Evolutionary conservation across 2,329 filamentous ascomycete genomes (phyloP), one percentile per base, ranked within the genome.

Genomic region (Diaporthe citrichinensis): DNA sequence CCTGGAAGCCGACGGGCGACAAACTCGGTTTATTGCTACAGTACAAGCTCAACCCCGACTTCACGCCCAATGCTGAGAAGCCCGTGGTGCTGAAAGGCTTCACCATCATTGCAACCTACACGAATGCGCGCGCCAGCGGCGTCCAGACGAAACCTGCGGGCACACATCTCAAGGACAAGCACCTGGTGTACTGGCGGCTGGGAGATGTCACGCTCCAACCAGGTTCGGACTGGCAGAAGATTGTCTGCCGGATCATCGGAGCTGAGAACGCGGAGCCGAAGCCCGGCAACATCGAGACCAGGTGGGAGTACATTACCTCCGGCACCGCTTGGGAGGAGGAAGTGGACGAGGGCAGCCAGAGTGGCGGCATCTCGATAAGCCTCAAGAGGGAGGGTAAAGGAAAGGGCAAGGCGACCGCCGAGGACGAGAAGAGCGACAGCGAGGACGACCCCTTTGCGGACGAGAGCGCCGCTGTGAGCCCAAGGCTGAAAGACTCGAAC

Each of bases 21-120:
- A 96, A 98, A 84, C 91, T 96, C n/a, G 96, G 94, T 55, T 91
- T 97, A 55, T 91, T 98, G 72, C 87, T 98, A 51, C 92, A 94
- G 81, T 98, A 98, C 85, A 92, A 92, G 8, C 89, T 97, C 23
- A 98, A 98, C 83, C 94, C 95, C 0, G 86, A 88, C 1, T 95
- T 82, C 78, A 59, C 69, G n/a, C 57, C 34, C 23, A 87, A 85
- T 67, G 85, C 87, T 4, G 77, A 81, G 2, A 81, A 78, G 31
- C 85, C 85, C 2, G 84, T 86, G 78, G 87, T 80, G 81, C 89
- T 84, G 81, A 93, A 92, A 80, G 98, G 98, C 79, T 88, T 98
- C 34, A 89, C 94, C 8, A 87, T 97, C 36, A 88, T 95, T 23
- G 91, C 93, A 41, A 91, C 90, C 1, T 93, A 97, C 78, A 92